Conservation (phyloP, 192 early-diverging fungal genomes). For the Rhizoclosmatium sp. region DNA sequence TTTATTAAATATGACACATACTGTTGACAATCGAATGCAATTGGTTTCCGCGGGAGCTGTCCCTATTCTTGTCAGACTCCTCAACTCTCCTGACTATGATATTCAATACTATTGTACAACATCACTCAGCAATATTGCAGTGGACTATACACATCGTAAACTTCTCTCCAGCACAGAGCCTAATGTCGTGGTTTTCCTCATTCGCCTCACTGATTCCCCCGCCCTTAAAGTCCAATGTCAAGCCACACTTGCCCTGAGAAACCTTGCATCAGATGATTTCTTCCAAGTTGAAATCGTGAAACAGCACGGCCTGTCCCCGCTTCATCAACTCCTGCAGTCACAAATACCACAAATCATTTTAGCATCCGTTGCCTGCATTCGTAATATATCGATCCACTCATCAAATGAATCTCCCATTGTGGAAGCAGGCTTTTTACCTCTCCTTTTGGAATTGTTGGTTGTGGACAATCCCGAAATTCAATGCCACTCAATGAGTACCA, state of each 20-base stretch:
- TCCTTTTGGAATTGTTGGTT: constrained; percentile 65
- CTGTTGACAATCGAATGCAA: constrained; percentile 77
- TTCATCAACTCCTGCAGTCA: constrained; percentile 78
- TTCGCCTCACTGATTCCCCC: constrained; percentile 79
- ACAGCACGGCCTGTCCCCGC: constrained; percentile 74
- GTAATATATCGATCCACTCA: constrained; percentile 90
- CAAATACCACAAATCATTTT: constrained; percentile 77
- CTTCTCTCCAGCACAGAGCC: constrained; percentile 70
- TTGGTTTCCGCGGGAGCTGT: constrained; percentile 83
- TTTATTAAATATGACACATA: constrained; percentile 91
- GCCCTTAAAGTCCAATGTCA: constrained; percentile 87
- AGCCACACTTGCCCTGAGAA: constrained; percentile 85
- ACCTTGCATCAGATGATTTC: constrained; percentile 86
- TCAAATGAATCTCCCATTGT: constrained; percentile 86
- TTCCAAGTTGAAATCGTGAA: constrained; percentile 86
- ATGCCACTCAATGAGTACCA: constrained; percentile 84
- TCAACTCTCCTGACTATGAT: constrained; percentile 80
- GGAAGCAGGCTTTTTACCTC: constrained; percentile 77
- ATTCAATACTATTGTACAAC: constrained; percentile 92
- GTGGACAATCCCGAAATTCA: constrained; percentile 82
- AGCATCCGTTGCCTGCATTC: constrained; percentile 86
- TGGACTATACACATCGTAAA: constrained; percentile 56
- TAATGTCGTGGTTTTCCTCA: constrained; percentile 75
- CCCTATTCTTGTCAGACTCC: constrained; percentile 79
- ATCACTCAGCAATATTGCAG: constrained; percentile 88